Base-by-base conservation (phyloP, 768 basidiomycete species). In the Naganishia kalamii region DNA sequence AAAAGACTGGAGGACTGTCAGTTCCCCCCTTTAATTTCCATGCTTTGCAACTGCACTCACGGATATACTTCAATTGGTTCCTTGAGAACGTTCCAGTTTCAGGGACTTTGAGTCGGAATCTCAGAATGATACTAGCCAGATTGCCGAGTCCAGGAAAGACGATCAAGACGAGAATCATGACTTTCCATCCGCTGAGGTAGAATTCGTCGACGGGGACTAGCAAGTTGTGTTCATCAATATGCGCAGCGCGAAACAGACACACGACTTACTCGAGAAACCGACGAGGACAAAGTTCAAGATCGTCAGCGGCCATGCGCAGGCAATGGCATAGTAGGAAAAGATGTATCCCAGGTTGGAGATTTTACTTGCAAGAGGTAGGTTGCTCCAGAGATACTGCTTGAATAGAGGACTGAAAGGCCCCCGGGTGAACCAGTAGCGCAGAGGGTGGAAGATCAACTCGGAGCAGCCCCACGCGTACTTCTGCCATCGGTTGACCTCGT, bases 401-500 rank as follows among this genome's bases (percentile, higher is more conserved):
- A 76, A 76, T 1, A 78, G 76, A 30, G 72, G 71, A n/a, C 85
- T 92, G 78, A 94, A 87, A 0, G 91, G 91, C 6, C 91, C 91
- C 66, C 83, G 78, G 49, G 30, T 27, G 60, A 80, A 80, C 29
- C 85, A 75, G 60, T 84, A 82, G 65, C 92, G 70, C 25, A 50
- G 15, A 0, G 92, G 92, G 72, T 92, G 85, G 83, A 93, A 92
- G 67, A 92, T 83, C 54, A 93, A 82, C 77, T 80, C 80, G 29
- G 73, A 76, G 69, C 74, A 75, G 21, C 74, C 73, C 59, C 68
- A 75, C 30, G 74, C 72, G 62, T 77, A 77, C 67, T 92, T 94
- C 68, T 92, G 89, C 92, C 92, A 94, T 2, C 92, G 80, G 0
- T 88, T 89, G 21, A 94, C 91, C 67, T 92, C 92, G 72, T 94